Evolutionary conservation across 2,329 filamentous ascomycete species (phyloP).

Genomic region (Pleomassaria siparia): DNA sequence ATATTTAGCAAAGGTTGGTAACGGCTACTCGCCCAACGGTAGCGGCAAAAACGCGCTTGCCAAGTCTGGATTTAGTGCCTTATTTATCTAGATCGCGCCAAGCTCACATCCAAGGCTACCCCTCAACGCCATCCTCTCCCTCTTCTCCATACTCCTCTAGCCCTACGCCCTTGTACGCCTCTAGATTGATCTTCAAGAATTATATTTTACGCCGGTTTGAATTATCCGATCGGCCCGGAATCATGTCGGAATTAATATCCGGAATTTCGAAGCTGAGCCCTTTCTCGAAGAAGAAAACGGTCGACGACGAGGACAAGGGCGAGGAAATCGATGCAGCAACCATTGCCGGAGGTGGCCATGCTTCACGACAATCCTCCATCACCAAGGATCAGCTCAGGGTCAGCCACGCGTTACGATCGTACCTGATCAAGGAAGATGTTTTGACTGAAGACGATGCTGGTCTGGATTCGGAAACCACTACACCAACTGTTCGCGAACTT

Average conservation of each 20-base stretch:
- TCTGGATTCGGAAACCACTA: slow-evolving; percentile 48
- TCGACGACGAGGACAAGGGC: slow-evolving; percentile 54
- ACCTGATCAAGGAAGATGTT: slow-evolving; percentile 57
- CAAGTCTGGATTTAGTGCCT: neutral
- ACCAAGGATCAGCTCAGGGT: slow-evolving; percentile 60
- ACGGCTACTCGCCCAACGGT: too few species aligned
- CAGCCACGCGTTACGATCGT: slow-evolving; percentile 59
- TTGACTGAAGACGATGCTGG: slow-evolving; percentile 52
- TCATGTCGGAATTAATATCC: slow-evolving; percentile 38
- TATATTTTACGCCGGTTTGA: neutral
- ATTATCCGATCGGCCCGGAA: neutral
- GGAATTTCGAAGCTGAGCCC: slow-evolving; percentile 37
- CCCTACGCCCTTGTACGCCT: neutral
- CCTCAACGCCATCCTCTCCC: neutral
- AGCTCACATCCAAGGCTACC: neutral
- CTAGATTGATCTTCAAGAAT: neutral
- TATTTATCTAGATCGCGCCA: neutral
- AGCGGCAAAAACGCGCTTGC: neutral
- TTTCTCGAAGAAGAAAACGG: slow-evolving; percentile 26
- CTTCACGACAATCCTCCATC: slow-evolving; percentile 50
- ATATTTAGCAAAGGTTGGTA: too few species aligned
- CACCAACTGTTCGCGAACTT: slow-evolving; percentile 52
- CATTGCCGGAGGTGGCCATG: slow-evolving; percentile 63
- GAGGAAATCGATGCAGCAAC: slow-evolving; percentile 53
- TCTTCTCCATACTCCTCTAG: neutral